These are phyloP conservation scores for Vararia minispora DNA, from an alignment of 768 basidiomycete species.

Conservation along the genomic window DNA sequence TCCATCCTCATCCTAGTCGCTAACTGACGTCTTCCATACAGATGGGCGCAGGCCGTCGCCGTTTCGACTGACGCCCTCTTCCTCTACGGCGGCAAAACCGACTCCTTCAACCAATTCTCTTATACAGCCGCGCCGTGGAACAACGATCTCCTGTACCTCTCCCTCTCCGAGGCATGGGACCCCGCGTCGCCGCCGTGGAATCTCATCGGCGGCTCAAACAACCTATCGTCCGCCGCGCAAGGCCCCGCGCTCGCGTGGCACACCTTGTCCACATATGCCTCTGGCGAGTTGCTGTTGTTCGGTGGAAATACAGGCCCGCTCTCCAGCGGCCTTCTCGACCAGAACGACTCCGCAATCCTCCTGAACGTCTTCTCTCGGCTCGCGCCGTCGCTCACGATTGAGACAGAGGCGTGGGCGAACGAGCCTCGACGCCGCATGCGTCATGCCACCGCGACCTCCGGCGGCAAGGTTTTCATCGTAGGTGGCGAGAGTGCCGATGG, in stretches of 20 bases:
- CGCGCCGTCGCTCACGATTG: conserved; percentile 33
- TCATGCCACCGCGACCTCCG: conserved; percentile 46
- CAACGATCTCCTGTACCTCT: conserved; percentile 60
- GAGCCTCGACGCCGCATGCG: conserved; percentile 72
- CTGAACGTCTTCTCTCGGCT: conserved; percentile 32
- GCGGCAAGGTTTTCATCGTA: conserved; percentile 53
- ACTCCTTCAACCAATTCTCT: conserved; percentile 52
- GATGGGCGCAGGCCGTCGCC: conserved; percentile 77
- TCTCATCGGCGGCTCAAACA: conserved; percentile 36
- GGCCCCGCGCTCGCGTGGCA: conserved; percentile 72
- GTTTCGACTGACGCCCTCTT: conserved; percentile 49
- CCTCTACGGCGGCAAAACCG: conserved; percentile 75
- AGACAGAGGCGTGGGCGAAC: conserved; percentile 42
- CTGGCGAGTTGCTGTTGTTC: conserved; percentile 46
- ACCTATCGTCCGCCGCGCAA: conserved; percentile 28
- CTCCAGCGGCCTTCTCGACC: conserved; percentile 36
- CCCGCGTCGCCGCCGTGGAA: conserved; percentile 60
- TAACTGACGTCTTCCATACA: too few relatives aligned
- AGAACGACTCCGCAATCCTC: conserved; percentile 52
- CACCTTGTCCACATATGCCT: conserved; percentile 56
- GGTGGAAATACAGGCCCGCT: conserved; percentile 66
- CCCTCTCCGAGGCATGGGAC: conserved; percentile 48
- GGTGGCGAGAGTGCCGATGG: conserved; percentile 81
- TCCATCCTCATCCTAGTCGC: too few relatives aligned
- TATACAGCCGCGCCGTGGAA: conserved; percentile 68